Evolutionary conservation across 2,329 filamentous ascomycete species (phyloP), one percentile per base, ranked within the genome.

Genomic region (Colletotrichum godetiae): DNA sequence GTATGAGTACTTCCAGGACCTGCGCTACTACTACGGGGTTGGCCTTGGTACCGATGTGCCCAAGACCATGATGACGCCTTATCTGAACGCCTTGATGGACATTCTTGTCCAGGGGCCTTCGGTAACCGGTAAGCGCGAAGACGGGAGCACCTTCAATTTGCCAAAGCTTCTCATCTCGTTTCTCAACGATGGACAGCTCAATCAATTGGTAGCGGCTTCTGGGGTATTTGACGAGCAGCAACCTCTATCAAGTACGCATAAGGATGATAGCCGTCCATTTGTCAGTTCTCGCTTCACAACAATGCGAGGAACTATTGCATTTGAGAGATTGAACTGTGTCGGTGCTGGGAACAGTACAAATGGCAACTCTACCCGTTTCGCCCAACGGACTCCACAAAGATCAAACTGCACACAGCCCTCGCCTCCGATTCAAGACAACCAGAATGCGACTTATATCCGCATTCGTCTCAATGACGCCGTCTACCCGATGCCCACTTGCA

Each of bases 1-100:
- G 76, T 93, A 93, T 75, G 91, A 93, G 77, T 94, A 93, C 79
- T 85, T 87, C 1, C 91, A 93, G 75, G 92, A 93, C 77, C 81
- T 94, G 52, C 88, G 91, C 35, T 94, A 94, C 80, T 93, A 90
- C 81, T 92, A 93, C 77, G 90, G 90, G 12, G 84, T 87, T 1
- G 91, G 92, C 0, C 88, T 89, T 0, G 91, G 89, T 1, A 85
- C 86, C 2, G 82, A 86, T 42, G 82, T 90, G 24, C 85, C 89
- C 8, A 83, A 85, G 46, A 88, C 86, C 69, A 87, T 91, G 83
- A 90, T 93, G 90, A 85, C 90, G 12, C 90, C 91, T 0, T 89
- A 90, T 71, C 82, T 93, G 2, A 85, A 88, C 24, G 82, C 85
- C 2, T 79, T 93, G 6, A 81, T 91, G 1, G 79, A 83, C 15